Conservation (phyloP, 257 asterid species). For the Solanum paucissectum region DNA sequence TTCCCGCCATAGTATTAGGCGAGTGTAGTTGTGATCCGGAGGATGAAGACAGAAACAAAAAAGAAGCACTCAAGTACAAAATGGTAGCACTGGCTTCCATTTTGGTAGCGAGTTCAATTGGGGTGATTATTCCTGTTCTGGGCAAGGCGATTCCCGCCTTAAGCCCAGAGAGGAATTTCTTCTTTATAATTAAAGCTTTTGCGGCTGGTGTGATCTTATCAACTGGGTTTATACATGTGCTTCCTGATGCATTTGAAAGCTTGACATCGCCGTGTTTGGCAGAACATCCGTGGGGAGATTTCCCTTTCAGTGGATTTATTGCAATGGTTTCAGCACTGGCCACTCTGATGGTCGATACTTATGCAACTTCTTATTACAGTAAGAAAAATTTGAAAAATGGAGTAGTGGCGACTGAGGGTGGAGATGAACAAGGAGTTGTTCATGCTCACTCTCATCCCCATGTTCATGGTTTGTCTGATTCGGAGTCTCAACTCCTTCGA, state of each 20-base stretch:
- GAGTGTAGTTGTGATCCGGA: neutral
- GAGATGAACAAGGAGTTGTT: neutral
- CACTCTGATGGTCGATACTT: slow-evolving; percentile 15
- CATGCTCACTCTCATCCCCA: slow-evolving; percentile 13
- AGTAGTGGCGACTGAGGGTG: neutral
- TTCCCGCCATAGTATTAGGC: neutral
- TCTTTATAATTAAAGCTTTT: slow-evolving; percentile 12
- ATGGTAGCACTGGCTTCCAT: slow-evolving; percentile 8
- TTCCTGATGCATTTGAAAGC: slow-evolving; percentile 13
- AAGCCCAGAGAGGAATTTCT: slow-evolving; percentile 9
- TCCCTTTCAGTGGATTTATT: slow-evolving; percentile 13
- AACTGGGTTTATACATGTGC: slow-evolving; percentile 13
- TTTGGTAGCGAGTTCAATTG: slow-evolving; percentile 8
- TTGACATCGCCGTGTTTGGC: slow-evolving; percentile 2
- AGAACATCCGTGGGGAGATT: slow-evolving; percentile 12
- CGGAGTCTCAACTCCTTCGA: neutral
- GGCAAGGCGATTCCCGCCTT: slow-evolving; percentile 5
- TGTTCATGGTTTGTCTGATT: slow-evolving; percentile 3
- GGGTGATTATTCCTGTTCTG: slow-evolving; percentile 12
- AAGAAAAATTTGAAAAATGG: neutral
- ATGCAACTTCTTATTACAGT: slow-evolving; percentile 4
- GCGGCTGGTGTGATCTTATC: slow-evolving; percentile 18
- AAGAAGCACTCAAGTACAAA: slow-evolving; percentile 11
- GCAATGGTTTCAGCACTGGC: slow-evolving; percentile 17
- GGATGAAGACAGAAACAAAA: neutral